Evolutionary conservation across 768 basidiomycete species (phyloP), one percentile per base, ranked within the genome.

Genomic region (Xerocomus spinulosus): DNA sequence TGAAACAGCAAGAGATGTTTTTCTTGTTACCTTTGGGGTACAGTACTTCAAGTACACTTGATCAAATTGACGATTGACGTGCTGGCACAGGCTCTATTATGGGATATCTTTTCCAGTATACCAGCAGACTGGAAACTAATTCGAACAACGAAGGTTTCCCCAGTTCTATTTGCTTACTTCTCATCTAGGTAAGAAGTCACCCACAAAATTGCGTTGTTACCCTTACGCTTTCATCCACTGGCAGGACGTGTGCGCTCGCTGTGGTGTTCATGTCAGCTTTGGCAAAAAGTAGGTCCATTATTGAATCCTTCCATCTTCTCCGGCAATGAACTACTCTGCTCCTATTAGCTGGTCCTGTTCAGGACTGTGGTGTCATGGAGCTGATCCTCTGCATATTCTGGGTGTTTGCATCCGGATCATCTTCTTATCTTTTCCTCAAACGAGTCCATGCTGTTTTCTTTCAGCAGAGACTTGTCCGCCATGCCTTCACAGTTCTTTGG

Each of bases 351-450:
- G 63, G 63, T 26, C 59, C 65, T 9, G 32, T 62, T 21, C 32
- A 42, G 18, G 20, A 54, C 12, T 68, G 67, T 25, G 38, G 46
- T 2, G 39, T 48, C 40, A 30, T 63, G 20, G 41, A 49, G 50
- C 40, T 59, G 17, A 51, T 55, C 26, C 17, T 59, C 30, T 41
- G 37, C 38, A 17, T 47, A 39, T 47, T 53, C 49, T 55, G 52
- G 52, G 25, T 63, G n/a, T 28, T 60, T n/a, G 46, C 63, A 32
- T 50, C 54, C 6, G 50, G 63, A 5, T 55, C 60, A 3, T 69
- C 69, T 0, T 67, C 64, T 0, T 60, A 68, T 32, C 65, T 73
- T 39, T 70, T 73, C 51, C 67, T 72, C 54, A 61, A 68, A 40
- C 65, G 72, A 12, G 59, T 68, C n/a, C 63, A 68, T 33, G 72